phyloP scores from a whole-genome alignment of 441 rosid species.

The Melastoma candidum region DNA sequence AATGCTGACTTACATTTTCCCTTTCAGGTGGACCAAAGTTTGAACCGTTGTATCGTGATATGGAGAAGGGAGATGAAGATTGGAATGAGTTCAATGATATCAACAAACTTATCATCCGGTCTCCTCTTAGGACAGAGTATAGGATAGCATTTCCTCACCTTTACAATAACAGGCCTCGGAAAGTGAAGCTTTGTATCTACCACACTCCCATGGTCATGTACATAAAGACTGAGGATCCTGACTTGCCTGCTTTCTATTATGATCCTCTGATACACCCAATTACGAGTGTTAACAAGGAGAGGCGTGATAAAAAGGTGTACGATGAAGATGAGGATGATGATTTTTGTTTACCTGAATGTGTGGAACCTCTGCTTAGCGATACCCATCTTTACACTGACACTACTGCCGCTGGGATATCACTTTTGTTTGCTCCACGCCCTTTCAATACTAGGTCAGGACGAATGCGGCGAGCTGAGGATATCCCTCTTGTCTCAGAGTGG shows the following conservation, averaged over 20 bases:
- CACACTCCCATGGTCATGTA: conserved; percentile 98
- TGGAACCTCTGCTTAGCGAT: conserved; percentile 71
- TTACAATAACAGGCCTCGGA: conserved; percentile 93
- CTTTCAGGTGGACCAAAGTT: conserved; percentile 91
- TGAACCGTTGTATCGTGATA: conserved; percentile 95
- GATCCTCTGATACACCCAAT: conserved; percentile 96
- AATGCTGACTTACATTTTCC: not conserved
- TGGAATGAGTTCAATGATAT: conserved; percentile 99
- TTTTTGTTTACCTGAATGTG: conserved; percentile 71
- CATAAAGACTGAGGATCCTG: conserved; percentile 97
- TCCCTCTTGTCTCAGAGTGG: conserved; percentile 97
- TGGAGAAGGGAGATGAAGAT: conserved; percentile 99
- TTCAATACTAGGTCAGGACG: conserved; percentile 95
- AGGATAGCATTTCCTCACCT: conserved; percentile 94
- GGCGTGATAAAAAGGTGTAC: conserved; percentile 62
- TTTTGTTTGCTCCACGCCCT: conserved; percentile 89
- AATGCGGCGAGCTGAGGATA: conserved; percentile 87
- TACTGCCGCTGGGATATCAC: conserved; percentile 92
- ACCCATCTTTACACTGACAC: conserved; percentile 89
- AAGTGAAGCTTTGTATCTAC: conserved; percentile 76
- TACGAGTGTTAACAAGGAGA: conserved; percentile 74
- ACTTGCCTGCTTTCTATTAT: conserved; percentile 92
- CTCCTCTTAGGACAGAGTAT: conserved; percentile 94
- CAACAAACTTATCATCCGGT: conserved; percentile 91
- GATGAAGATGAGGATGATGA: conserved; percentile 86